These are phyloP conservation scores for Candida xyloterini DNA, from an alignment of 805 yeast species.

Conservation along the genomic window DNA sequence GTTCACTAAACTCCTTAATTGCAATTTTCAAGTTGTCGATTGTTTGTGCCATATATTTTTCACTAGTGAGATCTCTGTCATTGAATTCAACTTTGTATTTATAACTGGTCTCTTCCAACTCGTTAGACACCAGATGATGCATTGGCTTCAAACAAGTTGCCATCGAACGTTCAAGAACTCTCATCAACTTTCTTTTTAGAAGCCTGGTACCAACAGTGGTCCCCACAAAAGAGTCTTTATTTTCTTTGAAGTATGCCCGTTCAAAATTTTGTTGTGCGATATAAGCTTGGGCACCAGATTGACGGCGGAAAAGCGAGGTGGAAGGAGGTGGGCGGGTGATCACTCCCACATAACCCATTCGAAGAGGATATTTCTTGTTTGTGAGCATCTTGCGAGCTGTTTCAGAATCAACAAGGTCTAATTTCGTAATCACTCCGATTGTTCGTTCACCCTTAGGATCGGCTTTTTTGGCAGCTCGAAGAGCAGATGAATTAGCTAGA, in stretches of 20 bases:
- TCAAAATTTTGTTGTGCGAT: slow-evolving; percentile 70
- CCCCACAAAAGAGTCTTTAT: slow-evolving; percentile 56
- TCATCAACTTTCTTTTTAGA: slow-evolving; percentile 77
- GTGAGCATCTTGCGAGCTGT: slow-evolving; percentile 64
- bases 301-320: slow-evolving; percentile 49
- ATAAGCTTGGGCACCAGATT: slow-evolving; percentile 58
- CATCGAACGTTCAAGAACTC: slow-evolving; percentile 87
- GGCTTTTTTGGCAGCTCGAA: slow-evolving; percentile 81
- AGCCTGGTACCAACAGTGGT: slow-evolving; percentile 74
- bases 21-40: slow-evolving; percentile 82
- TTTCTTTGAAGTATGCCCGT: slow-evolving; percentile 56
- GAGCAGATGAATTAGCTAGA: slow-evolving; percentile 91
- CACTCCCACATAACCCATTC: slow-evolving; percentile 99
- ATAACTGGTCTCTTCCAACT: slow-evolving; percentile 89
- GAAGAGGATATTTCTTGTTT: slow-evolving; percentile 82
- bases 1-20: slow-evolving; percentile 80
- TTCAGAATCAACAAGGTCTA: slow-evolving; percentile 83
- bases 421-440: slow-evolving; percentile 91
- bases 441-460: slow-evolving; percentile 97
- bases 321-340: slow-evolving; percentile 66
- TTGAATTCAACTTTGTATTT: slow-evolving; percentile 95
- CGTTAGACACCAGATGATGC: slow-evolving; percentile 78
- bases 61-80: slow-evolving; percentile 91
- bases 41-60: slow-evolving; percentile 88
- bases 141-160: slow-evolving; percentile 86